Percentiles rank a stretch among this genome's conserved stretches.
Conservation (phyloP, 768 basidiomycete species). For the Auriscalpium microsporum region DNA sequence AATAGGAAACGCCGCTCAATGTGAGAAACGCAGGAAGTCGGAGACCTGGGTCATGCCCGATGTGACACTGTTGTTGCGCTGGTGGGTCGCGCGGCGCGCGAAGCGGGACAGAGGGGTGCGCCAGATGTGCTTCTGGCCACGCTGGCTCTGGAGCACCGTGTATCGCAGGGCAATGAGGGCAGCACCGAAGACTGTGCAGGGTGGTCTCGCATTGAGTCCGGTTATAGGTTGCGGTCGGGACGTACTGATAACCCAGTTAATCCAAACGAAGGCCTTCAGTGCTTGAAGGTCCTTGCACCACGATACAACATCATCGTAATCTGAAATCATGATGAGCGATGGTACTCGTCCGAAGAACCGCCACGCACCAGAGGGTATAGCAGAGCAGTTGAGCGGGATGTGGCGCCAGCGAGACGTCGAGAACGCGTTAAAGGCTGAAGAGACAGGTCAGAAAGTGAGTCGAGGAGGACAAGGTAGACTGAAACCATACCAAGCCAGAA, state of each 20-base stretch:
- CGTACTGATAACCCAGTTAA: constrained; percentile 46
- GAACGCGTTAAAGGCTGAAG: constrained; percentile 47
- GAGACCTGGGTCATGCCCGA: background rate
- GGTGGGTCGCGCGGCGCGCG: constrained; percentile 21
- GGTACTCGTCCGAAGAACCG: background rate
- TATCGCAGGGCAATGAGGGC: constrained; percentile 35
- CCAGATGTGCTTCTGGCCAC: constrained; percentile 46
- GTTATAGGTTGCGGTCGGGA: constrained; percentile 5
- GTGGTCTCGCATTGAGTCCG: background rate
- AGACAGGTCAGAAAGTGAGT: background rate
- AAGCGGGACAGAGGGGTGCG: constrained; percentile 43
- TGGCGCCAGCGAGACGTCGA: constrained; percentile 49
- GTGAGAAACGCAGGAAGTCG: constrained; percentile 2
- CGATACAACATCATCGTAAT: constrained; percentile 32
- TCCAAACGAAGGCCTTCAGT: constrained; percentile 51
- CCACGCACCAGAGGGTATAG: constrained; percentile 37
- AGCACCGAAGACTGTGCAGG: constrained; percentile 33
- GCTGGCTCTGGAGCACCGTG: constrained; percentile 32
- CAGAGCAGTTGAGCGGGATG: constrained; percentile 38
- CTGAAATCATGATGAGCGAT: constrained; percentile 15
- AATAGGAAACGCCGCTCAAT: background rate
- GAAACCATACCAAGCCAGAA: constrained; percentile 44
- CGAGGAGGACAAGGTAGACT: background rate
- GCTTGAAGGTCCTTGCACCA: constrained; percentile 52
- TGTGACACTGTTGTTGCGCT: background rate